phyloP scores from a whole-genome alignment of 2,329 filamentous ascomycete species.

The Clonostachys rosea region DNA sequence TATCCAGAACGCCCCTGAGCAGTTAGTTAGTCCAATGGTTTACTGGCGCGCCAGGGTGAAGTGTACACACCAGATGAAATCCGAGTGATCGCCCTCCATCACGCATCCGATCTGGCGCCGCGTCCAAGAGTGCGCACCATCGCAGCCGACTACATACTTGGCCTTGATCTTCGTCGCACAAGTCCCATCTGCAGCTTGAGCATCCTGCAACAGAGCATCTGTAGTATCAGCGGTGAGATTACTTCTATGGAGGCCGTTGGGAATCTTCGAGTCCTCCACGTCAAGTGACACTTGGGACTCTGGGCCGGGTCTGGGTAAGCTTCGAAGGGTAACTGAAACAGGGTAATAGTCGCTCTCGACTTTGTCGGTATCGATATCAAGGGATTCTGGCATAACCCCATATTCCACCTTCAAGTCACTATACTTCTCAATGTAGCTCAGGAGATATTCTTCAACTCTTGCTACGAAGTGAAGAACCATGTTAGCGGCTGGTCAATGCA shows the following conservation, averaged over 20 bases:
- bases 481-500: no score
- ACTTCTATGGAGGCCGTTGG: constrained; percentile 54
- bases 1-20: constrained; percentile 33
- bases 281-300: no score
- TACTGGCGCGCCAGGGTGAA: no score
- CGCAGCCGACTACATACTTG: constrained; percentile 64
- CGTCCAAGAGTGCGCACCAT: constrained; percentile 65
- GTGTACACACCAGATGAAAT: constrained; percentile 35
- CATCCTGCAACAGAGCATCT: constrained; percentile 34
- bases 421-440: constrained; percentile 44
- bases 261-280: constrained; percentile 23
- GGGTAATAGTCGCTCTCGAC: constrained; percentile 52
- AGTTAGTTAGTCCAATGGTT: no score
- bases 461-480: no score
- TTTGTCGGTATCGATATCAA: constrained; percentile 47
- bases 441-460: constrained; percentile 61
- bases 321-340: constrained; percentile 52
- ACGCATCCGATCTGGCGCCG: constrained; percentile 51
- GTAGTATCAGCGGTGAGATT: constrained; percentile 54
- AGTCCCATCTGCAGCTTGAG: constrained; percentile 11
- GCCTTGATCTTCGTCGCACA: constrained; percentile 32
- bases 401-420: constrained; percentile 49
- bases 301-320: constrained; percentile 24
- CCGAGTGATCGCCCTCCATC: constrained; percentile 49
- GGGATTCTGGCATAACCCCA: constrained; percentile 49